Conservation (phyloP, 2,329 filamentous ascomycete genomes). For the Escovopsis sp. region DNA sequence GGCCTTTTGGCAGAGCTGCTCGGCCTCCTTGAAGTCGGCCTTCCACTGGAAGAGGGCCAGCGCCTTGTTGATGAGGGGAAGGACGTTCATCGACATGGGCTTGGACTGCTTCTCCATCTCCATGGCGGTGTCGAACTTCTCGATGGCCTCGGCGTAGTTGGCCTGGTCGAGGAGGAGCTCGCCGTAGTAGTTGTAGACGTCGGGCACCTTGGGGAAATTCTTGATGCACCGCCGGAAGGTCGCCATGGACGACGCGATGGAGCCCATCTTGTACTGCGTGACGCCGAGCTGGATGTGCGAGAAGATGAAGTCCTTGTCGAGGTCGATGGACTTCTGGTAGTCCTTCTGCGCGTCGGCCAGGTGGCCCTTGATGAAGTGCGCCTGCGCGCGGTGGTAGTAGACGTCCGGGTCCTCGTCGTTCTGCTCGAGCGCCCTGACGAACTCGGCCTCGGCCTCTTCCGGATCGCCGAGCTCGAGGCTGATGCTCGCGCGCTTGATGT, state of each 20-base stretch:
- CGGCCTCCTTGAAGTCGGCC: conserved; percentile 85
- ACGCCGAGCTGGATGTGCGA: conserved; percentile 98
- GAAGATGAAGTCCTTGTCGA: conserved; percentile 94
- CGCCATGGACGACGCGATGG: conserved; percentile 92
- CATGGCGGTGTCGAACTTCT: conserved; percentile 97
- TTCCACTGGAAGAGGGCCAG: conserved; percentile 97
- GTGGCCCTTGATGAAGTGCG: conserved; percentile 94
- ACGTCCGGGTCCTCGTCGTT: conserved; percentile 88
- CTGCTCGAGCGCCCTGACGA: conserved; percentile 69
- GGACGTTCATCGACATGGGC: conserved; percentile 90
- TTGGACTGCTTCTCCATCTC: conserved; percentile 95
- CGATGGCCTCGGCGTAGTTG: conserved; percentile 87
- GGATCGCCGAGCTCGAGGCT: conserved; percentile 83
- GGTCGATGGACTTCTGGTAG: conserved; percentile 97
- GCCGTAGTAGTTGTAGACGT: conserved; percentile 99
- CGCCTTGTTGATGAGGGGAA: conserved; percentile 97
- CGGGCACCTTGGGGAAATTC: conserved; percentile 91
- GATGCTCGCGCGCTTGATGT: conserved; percentile 98
- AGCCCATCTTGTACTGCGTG: conserved; percentile 99
- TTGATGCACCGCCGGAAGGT: conserved; percentile 96
- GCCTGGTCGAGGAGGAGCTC: conserved; percentile 93
- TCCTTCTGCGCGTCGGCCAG: conserved; percentile 90
- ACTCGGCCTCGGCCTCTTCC: conserved; percentile 75
- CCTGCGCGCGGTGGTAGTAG: conserved; percentile 96
- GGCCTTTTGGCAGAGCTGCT: conserved; percentile 93